Evolutionary conservation across 108 stramenopile species (phyloP).

Genomic region (Discostella pseudostelligera): DNA sequence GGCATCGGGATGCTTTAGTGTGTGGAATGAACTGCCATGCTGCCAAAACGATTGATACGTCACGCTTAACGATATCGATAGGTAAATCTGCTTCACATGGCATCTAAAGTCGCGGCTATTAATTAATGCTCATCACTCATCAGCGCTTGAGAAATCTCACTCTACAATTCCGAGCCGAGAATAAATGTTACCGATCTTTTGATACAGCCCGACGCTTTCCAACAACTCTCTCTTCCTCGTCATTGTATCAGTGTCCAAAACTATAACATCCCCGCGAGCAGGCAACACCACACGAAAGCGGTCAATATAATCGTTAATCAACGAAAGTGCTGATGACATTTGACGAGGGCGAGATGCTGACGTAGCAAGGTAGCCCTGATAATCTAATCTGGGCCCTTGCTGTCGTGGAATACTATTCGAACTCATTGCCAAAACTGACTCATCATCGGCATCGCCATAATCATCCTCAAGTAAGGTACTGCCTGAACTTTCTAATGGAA

Average conservation of each 20-base stretch:
- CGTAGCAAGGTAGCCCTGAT: conserved; percentile 78
- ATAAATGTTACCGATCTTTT: conserved; percentile 50
- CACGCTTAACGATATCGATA: too few relatives aligned
- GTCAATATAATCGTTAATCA: conserved; percentile 67
- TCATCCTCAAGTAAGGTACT: neutral
- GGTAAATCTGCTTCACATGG: too few relatives aligned
- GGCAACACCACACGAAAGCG: conserved; percentile 69
- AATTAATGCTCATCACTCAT: neutral
- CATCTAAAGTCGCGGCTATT: too few relatives aligned
- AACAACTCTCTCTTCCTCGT: conserved; percentile 39
- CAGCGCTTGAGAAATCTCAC: neutral
- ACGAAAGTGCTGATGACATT: conserved; percentile 65
- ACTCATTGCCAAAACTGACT: neutral
- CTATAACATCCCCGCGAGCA: conserved; percentile 69
- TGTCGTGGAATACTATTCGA: conserved; percentile 23
- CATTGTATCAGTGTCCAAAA: conserved; percentile 43
- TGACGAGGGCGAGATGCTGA: conserved; percentile 66
- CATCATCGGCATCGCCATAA: conserved; percentile 48
- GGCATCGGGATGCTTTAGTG: conserved; percentile 39
- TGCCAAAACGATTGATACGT: too few relatives aligned
- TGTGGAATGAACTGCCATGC: neutral
- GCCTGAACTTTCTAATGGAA: conserved; percentile 63
- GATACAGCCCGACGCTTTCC: conserved; percentile 48
- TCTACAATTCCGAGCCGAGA: conserved; percentile 47
- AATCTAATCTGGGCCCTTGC: conserved; percentile 68